These are phyloP conservation scores for Brettanomyces anomalus DNA, from an alignment of 805 yeast genomes.

Conservation along the genomic window DNA sequence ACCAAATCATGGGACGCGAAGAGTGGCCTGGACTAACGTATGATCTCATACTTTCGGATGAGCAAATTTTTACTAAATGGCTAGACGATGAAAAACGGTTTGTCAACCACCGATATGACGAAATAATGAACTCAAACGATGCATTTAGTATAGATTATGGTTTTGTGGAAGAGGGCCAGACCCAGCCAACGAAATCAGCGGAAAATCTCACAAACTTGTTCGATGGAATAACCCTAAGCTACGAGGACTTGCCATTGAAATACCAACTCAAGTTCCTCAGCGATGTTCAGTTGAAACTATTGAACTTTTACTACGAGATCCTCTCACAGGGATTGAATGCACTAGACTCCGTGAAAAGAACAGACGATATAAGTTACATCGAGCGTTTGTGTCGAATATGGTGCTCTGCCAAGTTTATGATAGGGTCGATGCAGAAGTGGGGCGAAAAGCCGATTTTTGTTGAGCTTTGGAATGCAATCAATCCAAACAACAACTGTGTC, in stretches of 20 bases:
- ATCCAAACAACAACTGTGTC: slow-evolving; percentile 12
- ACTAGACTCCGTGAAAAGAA: slow-evolving; percentile 28
- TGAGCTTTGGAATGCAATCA: slow-evolving; percentile 30
- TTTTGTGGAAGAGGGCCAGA: slow-evolving; percentile 29
- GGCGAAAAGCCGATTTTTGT: slow-evolving; percentile 33
- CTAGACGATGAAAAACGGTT: slow-evolving; percentile 41
- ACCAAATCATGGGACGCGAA: slow-evolving; percentile 7
- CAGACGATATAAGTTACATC: slow-evolving; percentile 18
- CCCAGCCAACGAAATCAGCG: slow-evolving; percentile 59
- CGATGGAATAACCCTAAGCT: slow-evolving; percentile 47
- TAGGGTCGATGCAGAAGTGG: slow-evolving; percentile 33
- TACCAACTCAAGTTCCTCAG: slow-evolving; percentile 48
- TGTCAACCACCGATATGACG: slow-evolving; percentile 43
- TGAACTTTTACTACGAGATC: slow-evolving; percentile 42
- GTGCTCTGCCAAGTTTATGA: slow-evolving; percentile 28
- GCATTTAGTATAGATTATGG: slow-evolving; percentile 57
- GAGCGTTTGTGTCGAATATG: slow-evolving; percentile 34
- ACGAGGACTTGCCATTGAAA: slow-evolving; percentile 40
- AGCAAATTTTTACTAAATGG: slow-evolving; percentile 36
- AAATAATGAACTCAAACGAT: slow-evolving; percentile 36
- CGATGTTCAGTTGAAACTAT: slow-evolving; percentile 46
- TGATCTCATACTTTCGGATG: slow-evolving; percentile 20
- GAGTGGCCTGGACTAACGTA: slow-evolving; percentile 22
- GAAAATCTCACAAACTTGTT: slow-evolving; percentile 46
- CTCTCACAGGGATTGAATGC: slow-evolving; percentile 33